These are phyloP conservation scores for Vigna angularis DNA, from an alignment of 306 rosid species.

Conservation along the genomic window DNA sequence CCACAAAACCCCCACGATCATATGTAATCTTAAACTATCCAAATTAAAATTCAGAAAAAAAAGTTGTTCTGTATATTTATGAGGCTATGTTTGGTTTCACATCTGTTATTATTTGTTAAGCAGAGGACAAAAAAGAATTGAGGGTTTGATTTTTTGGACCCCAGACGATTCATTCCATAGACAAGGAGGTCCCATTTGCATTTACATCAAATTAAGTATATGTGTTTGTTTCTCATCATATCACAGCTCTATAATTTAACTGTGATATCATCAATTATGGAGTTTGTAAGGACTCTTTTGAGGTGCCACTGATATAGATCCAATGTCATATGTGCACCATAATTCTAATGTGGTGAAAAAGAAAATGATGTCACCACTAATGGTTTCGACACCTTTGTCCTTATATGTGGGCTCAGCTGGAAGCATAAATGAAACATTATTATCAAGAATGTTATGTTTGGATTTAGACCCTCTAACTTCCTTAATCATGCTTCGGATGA, in stretches of 20 bases:
- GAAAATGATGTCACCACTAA: slow-evolving; percentile 34
- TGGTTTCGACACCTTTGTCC: background rate
- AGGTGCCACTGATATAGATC: slow-evolving; percentile 19
- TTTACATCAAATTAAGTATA: slow-evolving; percentile 40
- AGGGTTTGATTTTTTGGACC: slow-evolving; percentile 35
- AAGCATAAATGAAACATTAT: slow-evolving; percentile 34
- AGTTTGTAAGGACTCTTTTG: slow-evolving; percentile 31
- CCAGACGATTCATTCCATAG: slow-evolving; percentile 25
- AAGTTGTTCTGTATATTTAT: slow-evolving; percentile 1
- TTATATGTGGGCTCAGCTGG: slow-evolving; percentile 27
- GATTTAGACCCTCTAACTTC: slow-evolving; percentile 36
- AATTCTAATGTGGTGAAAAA: background rate
- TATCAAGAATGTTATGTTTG: slow-evolving; percentile 29
- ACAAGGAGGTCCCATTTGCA: slow-evolving; percentile 50
- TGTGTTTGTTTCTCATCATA: slow-evolving; percentile 27
- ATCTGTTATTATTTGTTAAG: slow-evolving; percentile 32
- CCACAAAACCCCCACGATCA: too few species aligned
- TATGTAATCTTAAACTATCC: slow-evolving; percentile 8
- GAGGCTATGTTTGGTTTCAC: slow-evolving; percentile 39
- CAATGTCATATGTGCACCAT: slow-evolving; percentile 5
- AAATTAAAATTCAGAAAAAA: slow-evolving; percentile 5
- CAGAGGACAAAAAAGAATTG: slow-evolving; percentile 30
- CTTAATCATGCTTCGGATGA: slow-evolving; percentile 21
- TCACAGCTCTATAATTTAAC: slow-evolving; percentile 1
- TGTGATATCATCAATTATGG: slow-evolving; percentile 30